Conservation (phyloP, 495 filamentous ascomycete genomes). For the Podospora pseudocomata region DNA sequence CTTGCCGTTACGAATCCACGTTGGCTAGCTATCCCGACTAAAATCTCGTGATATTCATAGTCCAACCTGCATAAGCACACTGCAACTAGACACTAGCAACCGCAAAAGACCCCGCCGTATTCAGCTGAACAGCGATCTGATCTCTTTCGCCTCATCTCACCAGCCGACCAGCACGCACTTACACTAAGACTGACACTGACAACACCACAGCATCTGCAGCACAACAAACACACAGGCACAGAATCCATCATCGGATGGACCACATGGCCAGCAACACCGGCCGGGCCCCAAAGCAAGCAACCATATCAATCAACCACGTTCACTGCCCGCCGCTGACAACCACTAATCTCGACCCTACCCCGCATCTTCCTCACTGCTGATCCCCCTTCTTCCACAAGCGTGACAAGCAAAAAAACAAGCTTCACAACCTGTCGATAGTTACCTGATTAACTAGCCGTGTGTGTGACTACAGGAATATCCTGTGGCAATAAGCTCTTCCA, state of each 20-base stretch:
- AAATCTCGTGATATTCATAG: background rate
- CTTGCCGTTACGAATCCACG: slow-evolving; percentile 3
- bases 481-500: background rate
- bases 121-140: background rate
- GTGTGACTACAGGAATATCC: background rate
- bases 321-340: background rate
- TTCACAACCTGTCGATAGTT: background rate
- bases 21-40: background rate
- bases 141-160: background rate
- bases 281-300: background rate
- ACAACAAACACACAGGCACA: background rate
- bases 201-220: background rate
- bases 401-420: background rate
- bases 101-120: background rate
- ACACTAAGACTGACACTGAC: background rate
- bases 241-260: background rate
- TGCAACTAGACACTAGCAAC: background rate
- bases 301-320: background rate
- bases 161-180: background rate
- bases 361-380: background rate
- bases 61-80: background rate
- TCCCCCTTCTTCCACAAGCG: background rate
- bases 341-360: background rate
- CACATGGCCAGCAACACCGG: background rate
- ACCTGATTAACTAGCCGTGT: no score